A percentile compares a stretch with the other conserved stretches of the same genome.
Conservation (phyloP, 2,329 filamentous ascomycete species). For the Sporothrix inflata region DNA sequence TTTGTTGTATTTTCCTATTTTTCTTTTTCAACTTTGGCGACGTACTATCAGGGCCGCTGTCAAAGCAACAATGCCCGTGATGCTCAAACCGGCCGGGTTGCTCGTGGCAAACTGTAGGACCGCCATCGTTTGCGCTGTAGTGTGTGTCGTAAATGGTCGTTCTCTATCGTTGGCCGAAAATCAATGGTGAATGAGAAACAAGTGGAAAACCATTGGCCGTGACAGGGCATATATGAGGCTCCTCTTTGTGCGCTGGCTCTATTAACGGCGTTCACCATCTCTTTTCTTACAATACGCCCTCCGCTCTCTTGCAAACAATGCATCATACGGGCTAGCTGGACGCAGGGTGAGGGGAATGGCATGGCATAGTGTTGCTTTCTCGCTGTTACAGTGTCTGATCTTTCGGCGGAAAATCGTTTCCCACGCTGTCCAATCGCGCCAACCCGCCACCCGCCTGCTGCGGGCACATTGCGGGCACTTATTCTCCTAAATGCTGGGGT, state of each 20-base stretch:
- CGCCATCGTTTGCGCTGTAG: not conserved
- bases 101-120: not conserved
- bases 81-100: not conserved
- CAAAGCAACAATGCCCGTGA: conserved; percentile 2
- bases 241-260: not conserved
- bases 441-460: not conserved
- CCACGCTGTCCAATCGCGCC: not conserved
- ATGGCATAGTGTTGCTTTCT: not conserved
- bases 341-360: no score
- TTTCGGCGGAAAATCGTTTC: conserved; percentile 15
- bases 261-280: not conserved
- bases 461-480: not conserved
- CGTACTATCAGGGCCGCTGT: not conserved
- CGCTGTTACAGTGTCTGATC: not conserved
- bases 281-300: not conserved
- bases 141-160: not conserved
- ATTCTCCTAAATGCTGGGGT: conserved; percentile 3
- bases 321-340: not conserved
- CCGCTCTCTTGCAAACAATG: not conserved
- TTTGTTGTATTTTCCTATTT: no score
- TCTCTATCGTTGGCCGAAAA: not conserved
- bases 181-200: not conserved
- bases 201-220: not conserved
- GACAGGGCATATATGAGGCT: not conserved
- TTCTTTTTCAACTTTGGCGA: not conserved